Base-by-base conservation (phyloP, 176 grass and related monocot species). In the Oryza meyeriana region DNA sequence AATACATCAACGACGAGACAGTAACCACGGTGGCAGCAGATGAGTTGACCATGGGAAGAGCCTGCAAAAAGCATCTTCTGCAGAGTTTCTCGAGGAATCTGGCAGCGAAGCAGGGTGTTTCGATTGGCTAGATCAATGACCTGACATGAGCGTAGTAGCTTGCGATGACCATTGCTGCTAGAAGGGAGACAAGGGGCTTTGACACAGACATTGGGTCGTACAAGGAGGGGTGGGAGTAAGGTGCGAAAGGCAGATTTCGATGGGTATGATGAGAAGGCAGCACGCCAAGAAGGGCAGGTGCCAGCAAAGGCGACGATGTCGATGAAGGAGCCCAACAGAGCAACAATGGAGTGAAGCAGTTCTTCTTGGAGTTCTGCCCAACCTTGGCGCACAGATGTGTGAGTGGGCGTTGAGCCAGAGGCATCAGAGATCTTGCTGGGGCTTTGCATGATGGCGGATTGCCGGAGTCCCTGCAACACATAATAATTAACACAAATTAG, bases 241-340 rank as follows among this genome's bases (percentile, higher is more conserved):
- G 12, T 5, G 40, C 18, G 11, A 25, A 35, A 34, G 17, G 24
- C 12, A 63, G 32, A 48, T 71, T 57, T 35, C 2, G 52, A 55
- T 20, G 55, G 42, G 66, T 6, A 58, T 25, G 76, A 35, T 20
- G 28, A 38, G 77, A 63, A 75, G 65, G 78, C 20, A 20, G 48
- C 12, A 61, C 44, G 70, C 89, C 89, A 91, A 42, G 89, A 71
- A 22, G 41, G 55, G 57, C 89, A 91, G 32, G 79, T 86, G 42
- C 69, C 41, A 2, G 76, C 12, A 13, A 84, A 83, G 27, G 77
- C 66, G 30, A 87, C 34, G 29, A 87, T 14, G 42, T 91, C 81
- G 12, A 59, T 44, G 40, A 84, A 79, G 42, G 82, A 85, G 40
- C 40, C 41, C 45, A 91, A 20, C 44, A 70, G 61, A 35, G 50